Base-by-base conservation (phyloP, 805 yeast species). In the Metschnikowia borealis region DNA sequence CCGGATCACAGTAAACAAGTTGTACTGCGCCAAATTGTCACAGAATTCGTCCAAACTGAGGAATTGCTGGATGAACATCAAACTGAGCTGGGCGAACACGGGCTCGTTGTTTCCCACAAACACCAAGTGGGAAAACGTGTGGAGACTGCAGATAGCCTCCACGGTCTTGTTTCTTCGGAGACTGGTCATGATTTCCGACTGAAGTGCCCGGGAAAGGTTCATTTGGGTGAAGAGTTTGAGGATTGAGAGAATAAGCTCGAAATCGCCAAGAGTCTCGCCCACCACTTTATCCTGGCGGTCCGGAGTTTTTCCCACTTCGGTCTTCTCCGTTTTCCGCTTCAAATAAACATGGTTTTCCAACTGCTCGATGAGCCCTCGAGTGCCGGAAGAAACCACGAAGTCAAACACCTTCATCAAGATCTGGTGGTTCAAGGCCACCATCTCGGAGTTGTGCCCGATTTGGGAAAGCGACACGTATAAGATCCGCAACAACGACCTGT, bases 41-140 rank as follows among this genome's bases (percentile, higher is more conserved):
- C 96, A 91, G 56, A 89, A 77, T 0, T 67, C 68, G 40, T 80
- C 82, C 10, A 82, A 72, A 0, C 81, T 69, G 56, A 86, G 79
- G 62, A 89, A 70, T 57, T 89, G 94, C 51, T 81, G 80, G 32
- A 90, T 73, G 55, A 81, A 87, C 59, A 81, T 75, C 54, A 91
- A 69, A 8, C 89, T 71, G 38, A 88, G 65, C 54, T 87, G 91
- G 0, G 94, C 92, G 60, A 86, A 80, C 0, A 84, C 70, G 20
- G 84, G 83, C 42, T 86, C 91, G 41, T 77, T 81, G 50, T 82
- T 77, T 7, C 46, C 40, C 5, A 83, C 71, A 54, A 77, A 80
- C 37, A 84, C 68, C 34, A 79, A 65, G 56, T 86, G 87, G 0
- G 94, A 79, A 49, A 82, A 79, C 0, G 94, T 78, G 64, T 83